Percentiles rank a stretch among this genome's conserved stretches.
These are phyloP conservation scores for Candida tropicalis DNA, from an alignment of 1,139 yeast genomes.

Conservation along the genomic window DNA sequence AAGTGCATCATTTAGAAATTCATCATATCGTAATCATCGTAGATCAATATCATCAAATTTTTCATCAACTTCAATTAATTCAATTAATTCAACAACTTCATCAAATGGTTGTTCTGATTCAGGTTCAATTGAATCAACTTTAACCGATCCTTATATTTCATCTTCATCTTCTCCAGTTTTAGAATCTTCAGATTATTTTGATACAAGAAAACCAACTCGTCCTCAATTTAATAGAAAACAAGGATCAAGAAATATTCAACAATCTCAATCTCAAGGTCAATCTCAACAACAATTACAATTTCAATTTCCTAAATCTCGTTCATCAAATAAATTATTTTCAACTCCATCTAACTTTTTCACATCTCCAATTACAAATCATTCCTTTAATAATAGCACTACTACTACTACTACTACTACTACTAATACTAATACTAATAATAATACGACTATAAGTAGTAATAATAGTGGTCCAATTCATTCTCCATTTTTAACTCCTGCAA, in stretches of 20 bases:
- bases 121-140: conserved; percentile 28
- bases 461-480: conserved; percentile 5
- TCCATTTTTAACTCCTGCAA: conserved; percentile 10
- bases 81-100: conserved; percentile 19
- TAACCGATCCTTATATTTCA: conserved; percentile 23
- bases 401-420: not conserved
- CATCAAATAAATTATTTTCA: conserved; percentile 2
- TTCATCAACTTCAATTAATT: conserved; percentile 24
- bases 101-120: conserved; percentile 24
- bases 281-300: conserved; percentile 1
- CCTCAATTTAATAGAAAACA: conserved; percentile 3
- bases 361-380: not conserved
- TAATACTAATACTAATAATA: not conserved
- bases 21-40: conserved; percentile 17
- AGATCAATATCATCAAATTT: conserved; percentile 28
- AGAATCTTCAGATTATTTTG: conserved; percentile 20
- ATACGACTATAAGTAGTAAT: not conserved
- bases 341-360: conserved; percentile 2
- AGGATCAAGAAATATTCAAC: conserved; percentile 3
- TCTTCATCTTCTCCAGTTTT: conserved; percentile 30
- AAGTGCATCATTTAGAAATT: conserved; percentile 28
- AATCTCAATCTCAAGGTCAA: conserved; percentile 3
- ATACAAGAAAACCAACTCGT: conserved; percentile 14
- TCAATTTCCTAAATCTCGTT: conserved; percentile 7
- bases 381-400: not conserved